These are phyloP conservation scores for Podaxis rugospora DNA, from an alignment of 768 basidiomycete species.

Conservation along the genomic window DNA sequence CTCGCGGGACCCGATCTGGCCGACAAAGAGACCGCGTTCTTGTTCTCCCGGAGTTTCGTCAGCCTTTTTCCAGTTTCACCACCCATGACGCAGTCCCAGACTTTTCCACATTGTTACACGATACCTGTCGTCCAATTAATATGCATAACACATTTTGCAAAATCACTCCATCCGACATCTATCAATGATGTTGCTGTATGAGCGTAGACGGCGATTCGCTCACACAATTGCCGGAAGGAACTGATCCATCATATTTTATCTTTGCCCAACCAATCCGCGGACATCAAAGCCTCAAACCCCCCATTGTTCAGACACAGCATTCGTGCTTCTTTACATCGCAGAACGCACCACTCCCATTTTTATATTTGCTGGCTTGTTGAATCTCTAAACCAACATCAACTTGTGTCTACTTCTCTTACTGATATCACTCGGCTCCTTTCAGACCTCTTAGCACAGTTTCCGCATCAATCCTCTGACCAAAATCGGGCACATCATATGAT, in stretches of 20 bases:
- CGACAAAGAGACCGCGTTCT: background rate
- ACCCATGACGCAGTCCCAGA: background rate
- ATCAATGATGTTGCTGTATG: background rate
- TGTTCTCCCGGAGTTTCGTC: background rate
- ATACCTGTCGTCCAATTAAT: slow-evolving; percentile 1
- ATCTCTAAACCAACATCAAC: background rate
- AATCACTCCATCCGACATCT: background rate
- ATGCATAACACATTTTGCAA: background rate
- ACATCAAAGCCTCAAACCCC: background rate
- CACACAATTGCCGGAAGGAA: background rate
- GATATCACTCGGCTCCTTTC: background rate
- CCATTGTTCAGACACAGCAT: background rate
- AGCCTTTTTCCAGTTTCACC: background rate
- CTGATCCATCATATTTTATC: background rate
- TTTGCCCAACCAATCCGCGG: background rate
- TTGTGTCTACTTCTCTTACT: background rate
- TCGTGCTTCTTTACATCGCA: background rate
- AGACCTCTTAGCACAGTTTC: background rate
- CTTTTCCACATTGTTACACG: background rate
- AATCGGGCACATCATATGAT: background rate
- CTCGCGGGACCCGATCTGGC: background rate
- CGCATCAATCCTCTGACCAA: background rate
- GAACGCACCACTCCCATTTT: background rate
- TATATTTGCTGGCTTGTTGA: background rate
- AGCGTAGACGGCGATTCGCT: background rate